phyloP scores from a whole-genome alignment of 1,139 yeast species.

The Nakaseomyces sp. region DNA sequence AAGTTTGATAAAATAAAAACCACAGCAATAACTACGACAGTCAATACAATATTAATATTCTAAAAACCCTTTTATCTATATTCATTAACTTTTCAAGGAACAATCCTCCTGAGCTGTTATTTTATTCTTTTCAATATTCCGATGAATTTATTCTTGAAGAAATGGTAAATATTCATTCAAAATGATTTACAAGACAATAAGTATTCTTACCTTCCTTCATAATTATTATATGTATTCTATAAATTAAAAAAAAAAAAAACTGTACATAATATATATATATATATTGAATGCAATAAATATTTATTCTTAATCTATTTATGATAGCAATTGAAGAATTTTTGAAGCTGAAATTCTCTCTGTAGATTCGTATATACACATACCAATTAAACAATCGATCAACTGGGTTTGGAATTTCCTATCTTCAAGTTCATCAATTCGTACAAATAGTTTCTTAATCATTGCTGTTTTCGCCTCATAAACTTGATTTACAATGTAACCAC shows the following conservation, averaged over 20 bases:
- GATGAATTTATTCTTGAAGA: neutral
- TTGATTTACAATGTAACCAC: neutral
- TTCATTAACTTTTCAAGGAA: neutral
- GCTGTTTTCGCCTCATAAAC: neutral
- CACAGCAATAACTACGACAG: neutral
- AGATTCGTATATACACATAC: conserved; percentile 30
- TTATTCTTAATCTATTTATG: neutral
- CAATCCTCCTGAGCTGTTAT: too few relatives aligned
- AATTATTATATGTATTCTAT: too few relatives aligned
- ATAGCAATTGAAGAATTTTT: conserved; percentile 16
- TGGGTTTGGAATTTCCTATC: conserved; percentile 12
- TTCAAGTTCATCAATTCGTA: conserved; percentile 25
- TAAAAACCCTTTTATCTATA: neutral
- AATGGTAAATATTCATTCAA: neutral
- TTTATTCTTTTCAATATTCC: too few relatives aligned
- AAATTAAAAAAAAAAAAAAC: too few relatives aligned
- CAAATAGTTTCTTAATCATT: neutral
- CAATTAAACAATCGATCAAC: conserved; percentile 24
- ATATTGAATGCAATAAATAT: too few relatives aligned
- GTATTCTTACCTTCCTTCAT: neutral
- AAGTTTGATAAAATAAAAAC: neutral
- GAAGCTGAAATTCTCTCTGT: conserved; percentile 32
- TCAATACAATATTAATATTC: too few relatives aligned
- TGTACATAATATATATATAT: neutral
- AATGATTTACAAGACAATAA: too few relatives aligned